A percentile compares a stretch with the other conserved stretches of the same genome.
phyloP scores from a whole-genome alignment of 495 filamentous ascomycete genomes.

The Daldinia caldariorum region DNA sequence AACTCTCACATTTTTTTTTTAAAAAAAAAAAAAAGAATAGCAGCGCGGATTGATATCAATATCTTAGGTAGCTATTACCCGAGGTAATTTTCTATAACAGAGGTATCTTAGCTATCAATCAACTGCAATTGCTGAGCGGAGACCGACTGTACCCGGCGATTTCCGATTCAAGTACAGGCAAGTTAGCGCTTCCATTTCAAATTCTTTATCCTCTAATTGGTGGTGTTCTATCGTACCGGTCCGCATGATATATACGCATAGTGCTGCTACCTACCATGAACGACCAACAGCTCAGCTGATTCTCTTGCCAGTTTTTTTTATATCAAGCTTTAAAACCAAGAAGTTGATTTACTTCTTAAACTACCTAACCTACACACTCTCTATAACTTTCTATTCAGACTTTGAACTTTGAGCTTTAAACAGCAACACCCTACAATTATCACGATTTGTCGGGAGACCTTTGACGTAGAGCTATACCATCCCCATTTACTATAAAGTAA shows the following conservation, averaged over 20 bases:
- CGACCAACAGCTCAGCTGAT: conserved; percentile 34
- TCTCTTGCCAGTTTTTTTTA: too few relatives aligned
- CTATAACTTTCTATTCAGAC: not conserved
- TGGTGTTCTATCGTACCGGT: too few relatives aligned
- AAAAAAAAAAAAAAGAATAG: too few relatives aligned
- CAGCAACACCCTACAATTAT: not conserved
- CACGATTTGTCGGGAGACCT: not conserved
- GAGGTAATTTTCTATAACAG: too few relatives aligned
- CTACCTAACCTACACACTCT: too few relatives aligned
- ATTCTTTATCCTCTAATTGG: too few relatives aligned
- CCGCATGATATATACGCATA: conserved; percentile 12
- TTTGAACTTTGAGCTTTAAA: not conserved
- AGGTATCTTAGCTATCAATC: not conserved
- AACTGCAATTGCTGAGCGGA: conserved; percentile 4
- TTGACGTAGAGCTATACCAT: not conserved
- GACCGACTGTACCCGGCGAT: conserved; percentile 32
- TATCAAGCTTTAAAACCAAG: not conserved
- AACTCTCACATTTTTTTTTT: too few relatives aligned
- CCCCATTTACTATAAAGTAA: not conserved
- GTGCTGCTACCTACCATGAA: conserved; percentile 25
- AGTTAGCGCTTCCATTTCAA: conserved; percentile 6
- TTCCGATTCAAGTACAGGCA: conserved; percentile 10
- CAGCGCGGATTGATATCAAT: too few relatives aligned
- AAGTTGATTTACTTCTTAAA: not conserved
- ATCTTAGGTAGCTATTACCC: too few relatives aligned